phyloP scores from a whole-genome alignment of 768 basidiomycete species.

The Hericium alpestre region DNA sequence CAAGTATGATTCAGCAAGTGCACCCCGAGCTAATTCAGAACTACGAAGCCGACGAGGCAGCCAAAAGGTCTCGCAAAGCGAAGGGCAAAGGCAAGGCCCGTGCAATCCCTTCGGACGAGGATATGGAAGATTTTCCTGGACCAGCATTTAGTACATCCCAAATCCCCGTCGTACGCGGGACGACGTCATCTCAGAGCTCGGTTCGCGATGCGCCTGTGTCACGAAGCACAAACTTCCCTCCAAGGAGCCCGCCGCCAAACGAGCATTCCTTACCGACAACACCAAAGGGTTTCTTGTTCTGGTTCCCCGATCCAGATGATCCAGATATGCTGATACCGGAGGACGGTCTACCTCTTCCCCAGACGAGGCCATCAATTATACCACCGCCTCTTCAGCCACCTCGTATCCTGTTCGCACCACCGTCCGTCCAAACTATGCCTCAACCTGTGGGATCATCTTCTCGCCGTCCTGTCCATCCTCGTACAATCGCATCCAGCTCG shows the following conservation, averaged over 20 bases:
- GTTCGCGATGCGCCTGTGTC: neutral
- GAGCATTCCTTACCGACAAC: neutral
- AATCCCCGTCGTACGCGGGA: neutral
- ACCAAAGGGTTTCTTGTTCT: neutral
- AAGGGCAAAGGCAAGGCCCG: neutral
- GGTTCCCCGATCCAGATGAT: neutral
- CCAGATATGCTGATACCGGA: neutral
- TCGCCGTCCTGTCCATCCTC: neutral
- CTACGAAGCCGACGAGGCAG: slow-evolving; percentile 40
- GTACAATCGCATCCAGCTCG: neutral
- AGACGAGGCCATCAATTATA: neutral
- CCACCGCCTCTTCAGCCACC: neutral
- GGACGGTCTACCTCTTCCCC: neutral
- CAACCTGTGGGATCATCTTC: neutral
- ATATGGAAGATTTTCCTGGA: neutral
- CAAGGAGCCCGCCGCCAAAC: too few relatives aligned
- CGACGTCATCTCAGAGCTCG: neutral
- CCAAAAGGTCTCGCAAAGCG: slow-evolving; percentile 24
- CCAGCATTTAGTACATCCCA: neutral
- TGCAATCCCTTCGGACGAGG: neutral
- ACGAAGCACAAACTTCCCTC: neutral
- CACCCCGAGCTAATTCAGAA: slow-evolving; percentile 53
- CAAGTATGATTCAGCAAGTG: slow-evolving; percentile 61
- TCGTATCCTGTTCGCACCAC: neutral
- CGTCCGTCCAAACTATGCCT: neutral